A percentile compares a stretch with the other conserved stretches of the same genome.
phyloP scores from a whole-genome alignment of 169 alveolate species.

The Eimeria mitis region DNA sequence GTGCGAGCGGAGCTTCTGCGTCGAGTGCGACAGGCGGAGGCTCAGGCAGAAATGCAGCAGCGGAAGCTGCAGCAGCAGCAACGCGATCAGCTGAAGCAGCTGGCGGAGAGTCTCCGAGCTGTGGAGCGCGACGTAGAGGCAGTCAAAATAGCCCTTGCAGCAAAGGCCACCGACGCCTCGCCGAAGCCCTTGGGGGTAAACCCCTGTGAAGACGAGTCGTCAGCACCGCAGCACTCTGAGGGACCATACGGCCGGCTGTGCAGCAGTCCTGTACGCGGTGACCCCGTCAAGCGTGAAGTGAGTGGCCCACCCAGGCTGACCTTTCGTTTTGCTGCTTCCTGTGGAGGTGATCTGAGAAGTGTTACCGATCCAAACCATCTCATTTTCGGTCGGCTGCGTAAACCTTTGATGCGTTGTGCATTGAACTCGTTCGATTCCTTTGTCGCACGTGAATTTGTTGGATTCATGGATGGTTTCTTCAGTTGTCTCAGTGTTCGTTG shows the following conservation, averaged over 20 bases:
- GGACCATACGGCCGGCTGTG: conserved; percentile 10
- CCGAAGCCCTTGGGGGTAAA: background rate
- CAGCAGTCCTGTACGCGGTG: conserved; percentile 67
- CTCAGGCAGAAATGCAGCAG: conserved; percentile 55
- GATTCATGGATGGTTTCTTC: background rate
- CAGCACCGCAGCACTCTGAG: background rate
- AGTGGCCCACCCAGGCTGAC: background rate
- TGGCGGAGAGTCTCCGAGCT: conserved; percentile 62
- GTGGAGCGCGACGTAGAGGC: conserved; percentile 75
- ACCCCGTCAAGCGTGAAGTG: background rate
- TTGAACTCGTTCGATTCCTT: background rate
- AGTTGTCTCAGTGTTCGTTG: background rate
- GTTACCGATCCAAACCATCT: background rate
- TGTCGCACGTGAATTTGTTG: background rate
- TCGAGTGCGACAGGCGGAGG: conserved; percentile 64
- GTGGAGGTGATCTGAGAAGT: background rate
- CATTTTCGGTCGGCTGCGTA: background rate
- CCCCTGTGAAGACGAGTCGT: background rate
- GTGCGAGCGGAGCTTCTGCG: conserved; percentile 61
- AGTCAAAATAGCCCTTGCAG: conserved; percentile 34
- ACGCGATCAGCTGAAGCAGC: conserved; percentile 64
- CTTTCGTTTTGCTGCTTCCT: background rate
- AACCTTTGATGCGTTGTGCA: background rate
- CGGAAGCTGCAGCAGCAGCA: conserved; percentile 62
- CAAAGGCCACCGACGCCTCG: background rate